phyloP scores from a whole-genome alignment of 208 protist species.

The Wallacemonas sp. region DNA sequence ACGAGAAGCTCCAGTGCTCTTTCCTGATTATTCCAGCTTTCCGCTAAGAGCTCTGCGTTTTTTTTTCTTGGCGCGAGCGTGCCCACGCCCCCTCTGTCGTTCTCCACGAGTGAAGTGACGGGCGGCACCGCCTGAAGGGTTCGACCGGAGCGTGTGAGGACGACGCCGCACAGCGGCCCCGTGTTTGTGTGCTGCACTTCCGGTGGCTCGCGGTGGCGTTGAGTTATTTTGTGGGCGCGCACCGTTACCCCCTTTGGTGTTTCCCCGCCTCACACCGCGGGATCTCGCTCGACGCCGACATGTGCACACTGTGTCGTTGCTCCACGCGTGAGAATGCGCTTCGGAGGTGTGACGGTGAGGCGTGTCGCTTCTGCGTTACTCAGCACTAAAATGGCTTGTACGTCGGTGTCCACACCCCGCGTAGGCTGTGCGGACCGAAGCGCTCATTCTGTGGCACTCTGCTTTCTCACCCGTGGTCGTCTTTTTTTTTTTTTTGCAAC shows the following conservation, averaged over 20 bases:
- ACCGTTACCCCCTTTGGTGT: no score
- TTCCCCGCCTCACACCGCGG: no score
- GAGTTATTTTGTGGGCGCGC: no score
- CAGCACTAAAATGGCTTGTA: neutral
- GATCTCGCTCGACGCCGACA: no score
- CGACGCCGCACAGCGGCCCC: no score
- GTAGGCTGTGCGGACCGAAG: no score
- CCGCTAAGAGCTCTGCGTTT: conserved; percentile 71
- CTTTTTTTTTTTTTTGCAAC: conserved; percentile 2
- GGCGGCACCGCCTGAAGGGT: neutral
- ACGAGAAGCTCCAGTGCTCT: conserved; percentile 97
- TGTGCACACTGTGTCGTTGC: no score
- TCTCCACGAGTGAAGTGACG: neutral
- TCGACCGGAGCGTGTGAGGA: no score
- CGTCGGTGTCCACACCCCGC: no score
- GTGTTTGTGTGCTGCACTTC: neutral
- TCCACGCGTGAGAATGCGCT: no score
- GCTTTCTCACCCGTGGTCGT: neutral
- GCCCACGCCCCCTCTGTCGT: neutral
- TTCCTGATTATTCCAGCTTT: conserved; percentile 89
- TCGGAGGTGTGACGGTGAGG: no score
- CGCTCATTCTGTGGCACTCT: conserved; percentile 7
- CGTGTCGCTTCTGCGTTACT: neutral
- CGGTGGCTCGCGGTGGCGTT: no score
- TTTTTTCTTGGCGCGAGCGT: conserved; percentile 68